phyloP scores from a whole-genome alignment of 176 grass and related monocot species.

The Thalia dealbata region DNA sequence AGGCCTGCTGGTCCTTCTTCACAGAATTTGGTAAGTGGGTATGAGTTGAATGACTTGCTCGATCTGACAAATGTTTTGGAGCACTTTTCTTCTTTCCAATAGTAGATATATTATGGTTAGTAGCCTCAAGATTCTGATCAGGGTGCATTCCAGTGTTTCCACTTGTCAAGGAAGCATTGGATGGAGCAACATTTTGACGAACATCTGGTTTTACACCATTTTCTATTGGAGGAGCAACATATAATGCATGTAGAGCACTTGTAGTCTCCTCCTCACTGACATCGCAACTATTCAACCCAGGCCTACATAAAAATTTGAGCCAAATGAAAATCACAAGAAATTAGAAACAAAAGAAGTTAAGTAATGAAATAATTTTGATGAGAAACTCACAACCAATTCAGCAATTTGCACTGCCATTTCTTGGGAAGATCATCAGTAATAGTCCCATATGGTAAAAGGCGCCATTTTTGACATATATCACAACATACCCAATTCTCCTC shows the following conservation, averaged over 20 bases:
- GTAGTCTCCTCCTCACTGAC: constrained; percentile 83
- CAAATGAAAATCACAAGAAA: constrained; percentile 19
- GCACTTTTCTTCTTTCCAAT: constrained; percentile 43
- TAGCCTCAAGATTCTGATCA: constrained; percentile 41
- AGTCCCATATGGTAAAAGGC: constrained; percentile 79
- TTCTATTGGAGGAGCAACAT: constrained; percentile 37
- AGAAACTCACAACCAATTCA: constrained; percentile 89
- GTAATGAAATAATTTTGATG: constrained; percentile 6
- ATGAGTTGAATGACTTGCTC: constrained; percentile 31
- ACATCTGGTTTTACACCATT: constrained; percentile 32
- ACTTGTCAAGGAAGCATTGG: constrained; percentile 21
- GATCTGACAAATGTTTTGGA: constrained; percentile 18
- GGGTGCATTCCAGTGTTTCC: background rate
- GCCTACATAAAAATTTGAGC: constrained; percentile 40
- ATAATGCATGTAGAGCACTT: constrained; percentile 73
- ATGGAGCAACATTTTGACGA: constrained; percentile 40
- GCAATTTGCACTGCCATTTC: constrained; percentile 92
- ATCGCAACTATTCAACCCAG: constrained; percentile 79
- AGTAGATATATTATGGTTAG: background rate
- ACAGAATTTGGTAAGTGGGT: constrained; percentile 31
- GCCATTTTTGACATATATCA: constrained; percentile 93
- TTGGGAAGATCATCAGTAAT: constrained; percentile 53
- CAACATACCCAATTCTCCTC: constrained; percentile 89
- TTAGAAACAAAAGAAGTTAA: background rate
- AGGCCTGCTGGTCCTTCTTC: constrained; percentile 33